Base-by-base conservation (phyloP, 2,329 filamentous ascomycete genomes). In the Byssothecium circinans region DNA sequence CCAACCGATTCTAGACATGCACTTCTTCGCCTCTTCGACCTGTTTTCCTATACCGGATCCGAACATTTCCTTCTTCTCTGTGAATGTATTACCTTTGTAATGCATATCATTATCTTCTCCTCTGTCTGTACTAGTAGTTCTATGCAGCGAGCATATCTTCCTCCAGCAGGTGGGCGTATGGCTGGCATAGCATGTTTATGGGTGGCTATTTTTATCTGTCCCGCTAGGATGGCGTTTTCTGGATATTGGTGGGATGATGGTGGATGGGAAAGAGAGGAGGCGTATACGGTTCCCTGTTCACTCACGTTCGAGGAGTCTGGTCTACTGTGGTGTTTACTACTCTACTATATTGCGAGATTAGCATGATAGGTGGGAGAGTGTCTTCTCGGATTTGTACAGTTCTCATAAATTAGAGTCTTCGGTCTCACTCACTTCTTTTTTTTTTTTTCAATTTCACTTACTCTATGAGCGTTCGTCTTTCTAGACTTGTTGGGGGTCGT, bases 91-190 rank as follows among this genome's bases (percentile, higher is more conserved):
- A 32, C 29, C n/a, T 14, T 14, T 32, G 7, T 32, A 8, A 32
- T 32, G 29, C 29, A 34, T 49, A 30, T 25, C 52, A 50, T 41
- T n/a, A n/a, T n/a, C n/a, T n/a, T n/a, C n/a, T n/a, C 23, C 39
- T 46, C 33, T 29, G 47, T 49, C 25, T 41, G 39, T 41, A 41
- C 23, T 15, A 41, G 18, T 33, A 41, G n/a, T n/a, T n/a, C n/a
- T n/a, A 41, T 32, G 17, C 39, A 17, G 25, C 39, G 37, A 41
- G n/a, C 18, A 17, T 18, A 6, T 41, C 25, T 32, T 29, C 19
- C 19, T 19, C 20, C 18, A 41, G 25, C 19, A 23, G 15, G 14
- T 30, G 27, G 22, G 10, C 12, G 5, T 27, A 14, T 38, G 23
- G 23, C 41, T 43, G 40, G 37, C 43, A 50, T 25, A 10, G 23